Evolutionary conservation across 305 asterid species (phyloP), one percentile per base, ranked within the genome.

Genomic region (Rubia balearica): DNA sequence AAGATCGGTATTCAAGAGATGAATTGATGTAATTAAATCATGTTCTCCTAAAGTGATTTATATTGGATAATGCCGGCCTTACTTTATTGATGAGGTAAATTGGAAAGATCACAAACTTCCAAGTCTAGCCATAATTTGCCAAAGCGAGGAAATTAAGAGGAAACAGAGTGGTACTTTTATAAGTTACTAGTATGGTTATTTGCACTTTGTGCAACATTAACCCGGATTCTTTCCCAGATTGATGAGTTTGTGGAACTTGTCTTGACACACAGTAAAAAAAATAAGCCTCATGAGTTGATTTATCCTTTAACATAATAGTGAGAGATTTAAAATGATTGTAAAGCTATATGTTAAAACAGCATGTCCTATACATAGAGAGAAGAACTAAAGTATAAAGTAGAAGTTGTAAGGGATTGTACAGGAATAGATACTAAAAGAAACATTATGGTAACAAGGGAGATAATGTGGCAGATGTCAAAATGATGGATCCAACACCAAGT

Each of bases 391-490:
- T 62, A 56, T 63, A 56, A 21, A 67, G 5, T 2, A 64, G 73
- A 66, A 63, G 53, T 4, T 42, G 40, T 61, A 68, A 77, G 63
- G 42, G 38, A 68, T 43, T 8, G 45, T 49, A 46, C 24, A 7
- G 55, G 74, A 38, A 64, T 68, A 71, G 49, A 72, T 46, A 36
- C 74, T 53, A 68, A 43, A 43, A 57, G 62, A 76, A 45, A 71
- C 57, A 64, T 69, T 73, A 40, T 66, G 82, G 95, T 79, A 73
- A 91, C 98, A 93, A 67, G n/a, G n/a, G n/a, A n/a, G n/a, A n/a
- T n/a, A n/a, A n/a, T n/a, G n/a, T n/a, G n/a, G n/a, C n/a, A n/a
- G 98, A 93, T 74, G 98, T 89, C 89, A 93, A 87, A 75, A 93
- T 88, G 75, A 93, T 84, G 64, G 97, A 91, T 77, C 90, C 90